A percentile compares a stretch with the other conserved stretches of the same genome.
Conservation (phyloP, 108 stramenopile species). For the Stephanodiscus minutulus region DNA sequence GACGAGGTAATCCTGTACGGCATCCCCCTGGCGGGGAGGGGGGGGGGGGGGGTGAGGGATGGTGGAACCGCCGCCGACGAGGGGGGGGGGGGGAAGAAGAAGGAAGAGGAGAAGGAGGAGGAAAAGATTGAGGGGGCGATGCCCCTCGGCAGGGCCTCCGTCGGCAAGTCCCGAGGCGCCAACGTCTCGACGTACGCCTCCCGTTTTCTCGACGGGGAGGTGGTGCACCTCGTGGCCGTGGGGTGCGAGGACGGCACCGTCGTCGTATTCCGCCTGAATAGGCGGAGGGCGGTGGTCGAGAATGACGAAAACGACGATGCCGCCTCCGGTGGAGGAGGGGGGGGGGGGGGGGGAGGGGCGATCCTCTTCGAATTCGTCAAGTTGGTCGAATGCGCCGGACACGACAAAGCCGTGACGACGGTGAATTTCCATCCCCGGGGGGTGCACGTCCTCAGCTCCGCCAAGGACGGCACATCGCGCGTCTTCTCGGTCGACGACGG, state of each 20-base stretch:
- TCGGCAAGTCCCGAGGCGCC: constrained; percentile 40
- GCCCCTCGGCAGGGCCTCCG: constrained; percentile 28
- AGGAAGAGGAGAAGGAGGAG: not conserved
- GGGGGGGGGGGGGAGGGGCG: not conserved
- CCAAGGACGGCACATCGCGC: constrained; percentile 85
- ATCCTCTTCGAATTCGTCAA: constrained; percentile 6
- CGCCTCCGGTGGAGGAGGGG: too few relatives aligned
- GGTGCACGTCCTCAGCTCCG: constrained; percentile 52
- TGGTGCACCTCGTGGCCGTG: constrained; percentile 65
- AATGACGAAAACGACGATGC: too few relatives aligned
- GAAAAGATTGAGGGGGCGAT: constrained; percentile 20
- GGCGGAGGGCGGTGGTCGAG: not conserved
- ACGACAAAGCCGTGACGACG: constrained; percentile 75
- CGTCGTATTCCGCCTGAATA: constrained; percentile 50
- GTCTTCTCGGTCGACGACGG: constrained; percentile 54
- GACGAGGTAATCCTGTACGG: constrained; percentile 51
- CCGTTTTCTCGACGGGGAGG: constrained; percentile 32
- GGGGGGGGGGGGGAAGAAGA: not conserved
- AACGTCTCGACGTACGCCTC: constrained; percentile 35
- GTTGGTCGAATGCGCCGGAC: constrained; percentile 53
- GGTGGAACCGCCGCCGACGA: not conserved
- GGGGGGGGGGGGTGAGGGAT: not conserved
- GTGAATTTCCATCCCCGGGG: constrained; percentile 61
- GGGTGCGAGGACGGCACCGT: constrained; percentile 81
- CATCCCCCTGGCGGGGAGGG: constrained; percentile 19